A percentile compares a stretch with the other conserved stretches of the same genome.
Conservation (phyloP, 495 filamentous ascomycete genomes). For the Saxophila tyrrhenica region DNA sequence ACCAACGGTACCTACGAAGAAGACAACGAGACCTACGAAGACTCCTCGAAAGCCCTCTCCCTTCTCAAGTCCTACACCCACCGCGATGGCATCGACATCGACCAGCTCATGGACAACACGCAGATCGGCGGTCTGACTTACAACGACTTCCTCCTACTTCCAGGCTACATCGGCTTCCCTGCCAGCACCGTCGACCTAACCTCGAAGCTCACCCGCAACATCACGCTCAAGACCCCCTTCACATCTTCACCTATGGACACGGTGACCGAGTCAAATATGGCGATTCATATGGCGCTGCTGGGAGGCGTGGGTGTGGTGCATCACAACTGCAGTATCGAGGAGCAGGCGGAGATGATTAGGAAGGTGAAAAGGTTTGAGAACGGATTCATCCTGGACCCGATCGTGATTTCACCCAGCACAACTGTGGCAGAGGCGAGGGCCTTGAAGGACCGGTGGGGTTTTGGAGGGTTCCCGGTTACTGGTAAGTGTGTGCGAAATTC, state of each 20-base stretch:
- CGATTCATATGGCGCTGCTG: conserved; percentile 94
- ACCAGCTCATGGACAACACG: conserved; percentile 75
- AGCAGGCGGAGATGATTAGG: conserved; percentile 95
- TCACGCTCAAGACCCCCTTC: conserved; percentile 86
- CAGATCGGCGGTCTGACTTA: conserved; percentile 82
- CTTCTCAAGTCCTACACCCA: conserved; percentile 62
- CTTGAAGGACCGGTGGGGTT: conserved; percentile 94
- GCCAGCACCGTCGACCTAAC: conserved; percentile 83
- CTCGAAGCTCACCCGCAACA: conserved; percentile 83
- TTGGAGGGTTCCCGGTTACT: conserved; percentile 97
- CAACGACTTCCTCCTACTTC: conserved; percentile 61
- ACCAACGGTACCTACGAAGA: neutral
- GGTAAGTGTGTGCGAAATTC: conserved; percentile 62
- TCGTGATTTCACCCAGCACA: conserved; percentile 76
- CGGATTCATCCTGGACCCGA: conserved; percentile 93
- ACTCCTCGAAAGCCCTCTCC: conserved; percentile 61
- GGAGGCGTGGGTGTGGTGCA: conserved; percentile 96
- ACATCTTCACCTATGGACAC: conserved; percentile 99
- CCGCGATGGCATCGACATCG: conserved; percentile 73
- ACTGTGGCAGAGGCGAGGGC: conserved; percentile 87
- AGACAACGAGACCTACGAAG: conserved; percentile 16
- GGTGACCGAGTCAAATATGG: conserved; percentile 98
- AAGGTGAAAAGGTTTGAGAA: conserved; percentile 99
- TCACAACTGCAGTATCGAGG: conserved; percentile 93
- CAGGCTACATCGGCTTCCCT: conserved; percentile 68